Base-by-base conservation (phyloP, 2,329 filamentous ascomycete genomes). In the Fusarium fujikuroi region DNA sequence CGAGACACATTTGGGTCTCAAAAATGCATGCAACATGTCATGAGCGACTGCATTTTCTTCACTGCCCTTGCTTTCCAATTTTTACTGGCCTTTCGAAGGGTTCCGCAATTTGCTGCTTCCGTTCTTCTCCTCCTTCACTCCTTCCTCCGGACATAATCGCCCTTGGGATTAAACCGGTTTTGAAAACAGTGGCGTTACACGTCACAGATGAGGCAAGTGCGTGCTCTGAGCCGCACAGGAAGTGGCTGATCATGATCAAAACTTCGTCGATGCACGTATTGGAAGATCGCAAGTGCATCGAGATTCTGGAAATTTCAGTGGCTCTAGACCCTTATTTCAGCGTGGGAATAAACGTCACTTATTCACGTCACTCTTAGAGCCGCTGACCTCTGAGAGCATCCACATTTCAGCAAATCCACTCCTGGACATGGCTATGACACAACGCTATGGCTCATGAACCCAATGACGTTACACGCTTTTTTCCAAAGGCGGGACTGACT, bases 381-480 rank as follows among this genome's bases (percentile, higher is more conserved):
- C 49, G 59, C 30, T 23, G 30, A 34, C 70, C 70, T 70, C 53
- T 70, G 28, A 64, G 36, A 70, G 54, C 67, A 32, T 64, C 70
- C 70, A 71, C 70, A 73, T 62, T 66, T 73, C 66, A 63, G 53
- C 66, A 71, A 74, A 59, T 59, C 70, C 70, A 74, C 70, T 57
- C 36, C 30, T 44, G 42, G 66, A 37, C 60, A 69, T 65, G 67
- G 65, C 65, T 73, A 72, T 66, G 69, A 70, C 69, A 72, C 54
- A 73, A 73, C 65, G 64, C 64, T 60, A 42, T 49, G 62, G 44
- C 42, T 46, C 63, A 60, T 70, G 61, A 70, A 70, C 19, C 66
- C 68, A 65, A 70, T 66, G 70, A 73, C 65, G 70, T 72, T 73
- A 73, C 66, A 69, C 63, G 65, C 64, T 73, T 59, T 69, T 42